These are phyloP conservation scores for Hericium alpestre DNA, from an alignment of 768 basidiomycete genomes.

Conservation along the genomic window DNA sequence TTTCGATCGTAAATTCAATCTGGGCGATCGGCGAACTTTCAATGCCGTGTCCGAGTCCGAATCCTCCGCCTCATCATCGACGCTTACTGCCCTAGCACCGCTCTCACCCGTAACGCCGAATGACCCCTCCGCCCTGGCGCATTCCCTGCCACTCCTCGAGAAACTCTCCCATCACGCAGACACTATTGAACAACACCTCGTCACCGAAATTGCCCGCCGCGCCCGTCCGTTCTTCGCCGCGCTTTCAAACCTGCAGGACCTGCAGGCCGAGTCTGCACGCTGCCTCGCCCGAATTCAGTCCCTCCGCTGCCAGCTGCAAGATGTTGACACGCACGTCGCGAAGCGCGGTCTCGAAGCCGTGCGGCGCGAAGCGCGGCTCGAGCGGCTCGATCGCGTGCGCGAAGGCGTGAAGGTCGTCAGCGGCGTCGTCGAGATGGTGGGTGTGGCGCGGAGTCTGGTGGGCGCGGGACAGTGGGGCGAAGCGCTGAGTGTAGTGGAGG, in stretches of 20 bases:
- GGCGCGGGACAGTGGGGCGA: slow-evolving; percentile 81
- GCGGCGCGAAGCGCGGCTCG: slow-evolving; percentile 47
- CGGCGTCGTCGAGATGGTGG: slow-evolving; percentile 69
- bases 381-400: slow-evolving; percentile 47
- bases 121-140: slow-evolving; percentile 54
- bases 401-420: slow-evolving; percentile 55
- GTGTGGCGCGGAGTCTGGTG: slow-evolving; percentile 64
- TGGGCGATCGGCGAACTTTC: slow-evolving; percentile 73
- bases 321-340: slow-evolving; percentile 70
- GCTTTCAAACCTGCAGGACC: slow-evolving; percentile 83
- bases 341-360: slow-evolving; percentile 73
- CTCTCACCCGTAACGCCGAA: slow-evolving; percentile 18
- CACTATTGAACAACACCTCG: slow-evolving; percentile 87
- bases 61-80: neutral
- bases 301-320: slow-evolving; percentile 58
- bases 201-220: slow-evolving; percentile 82
- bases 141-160: slow-evolving; percentile 71
- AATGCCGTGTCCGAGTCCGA: slow-evolving; percentile 53
- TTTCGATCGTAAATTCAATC: slow-evolving; percentile 68
- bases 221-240: slow-evolving; percentile 95
- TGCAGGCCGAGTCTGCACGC: slow-evolving; percentile 79
- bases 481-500: slow-evolving; percentile 66
- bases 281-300: slow-evolving; percentile 69
- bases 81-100: slow-evolving; percentile 6
- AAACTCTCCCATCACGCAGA: slow-evolving; percentile 88